These are phyloP conservation scores for Monosporascus ibericus DNA, from an alignment of 2,329 filamentous ascomycete genomes.

Conservation along the genomic window DNA sequence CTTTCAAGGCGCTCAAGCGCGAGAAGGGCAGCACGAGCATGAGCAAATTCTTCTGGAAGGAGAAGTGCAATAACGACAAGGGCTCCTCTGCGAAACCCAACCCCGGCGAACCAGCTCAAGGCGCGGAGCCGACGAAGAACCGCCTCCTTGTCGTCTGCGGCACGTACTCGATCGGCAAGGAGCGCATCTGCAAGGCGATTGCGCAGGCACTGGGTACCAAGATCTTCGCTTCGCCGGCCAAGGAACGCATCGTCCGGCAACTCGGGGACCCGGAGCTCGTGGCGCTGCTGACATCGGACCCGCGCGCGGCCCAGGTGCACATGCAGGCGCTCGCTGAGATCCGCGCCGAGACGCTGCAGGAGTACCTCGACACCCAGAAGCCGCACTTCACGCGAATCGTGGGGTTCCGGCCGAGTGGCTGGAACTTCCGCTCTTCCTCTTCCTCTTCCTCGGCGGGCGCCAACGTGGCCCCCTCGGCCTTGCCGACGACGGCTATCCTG, in stretches of 20 bases:
- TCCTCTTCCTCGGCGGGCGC: constrained; percentile 54
- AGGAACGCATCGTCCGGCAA: constrained; percentile 77
- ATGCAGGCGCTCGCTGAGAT: constrained; percentile 98
- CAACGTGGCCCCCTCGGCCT: constrained; percentile 41
- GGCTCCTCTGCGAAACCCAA: neutral
- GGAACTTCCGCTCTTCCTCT: constrained; percentile 70
- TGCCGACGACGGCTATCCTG: constrained; percentile 45
- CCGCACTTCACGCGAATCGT: constrained; percentile 81
- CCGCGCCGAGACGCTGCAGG: constrained; percentile 80
- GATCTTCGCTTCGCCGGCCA: constrained; percentile 79
- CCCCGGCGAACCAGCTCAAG: constrained; percentile 5
- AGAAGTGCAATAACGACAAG: constrained; percentile 18
- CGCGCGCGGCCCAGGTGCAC: constrained; percentile 84
- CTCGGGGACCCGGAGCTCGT: constrained; percentile 81
- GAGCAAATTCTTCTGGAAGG: constrained; percentile 46
- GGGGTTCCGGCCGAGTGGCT: constrained; percentile 87
- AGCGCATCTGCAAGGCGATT: constrained; percentile 89
- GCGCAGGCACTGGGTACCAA: constrained; percentile 79
- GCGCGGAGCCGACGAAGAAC: constrained; percentile 39
- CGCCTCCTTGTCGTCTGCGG: constrained; percentile 87
- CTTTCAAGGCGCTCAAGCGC: constrained; percentile 40
- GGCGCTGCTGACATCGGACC: constrained; percentile 70
- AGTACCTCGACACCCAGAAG: constrained; percentile 76
- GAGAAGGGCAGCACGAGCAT: constrained; percentile 37
- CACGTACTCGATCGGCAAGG: constrained; percentile 97